Conservation (phyloP, 2,329 filamentous ascomycete species). For the Botrytis galanthina region DNA sequence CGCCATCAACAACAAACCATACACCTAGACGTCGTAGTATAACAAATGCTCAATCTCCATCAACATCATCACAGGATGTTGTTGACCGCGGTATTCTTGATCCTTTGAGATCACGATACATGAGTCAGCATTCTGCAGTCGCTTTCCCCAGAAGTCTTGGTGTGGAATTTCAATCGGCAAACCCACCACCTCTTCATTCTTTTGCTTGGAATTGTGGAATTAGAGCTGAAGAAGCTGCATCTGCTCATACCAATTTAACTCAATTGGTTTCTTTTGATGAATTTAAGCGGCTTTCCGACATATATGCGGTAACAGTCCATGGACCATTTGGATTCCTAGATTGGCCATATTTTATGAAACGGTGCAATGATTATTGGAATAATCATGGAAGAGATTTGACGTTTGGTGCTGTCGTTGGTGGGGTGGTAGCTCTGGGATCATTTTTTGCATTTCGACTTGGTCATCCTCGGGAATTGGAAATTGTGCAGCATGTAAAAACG, state of each 20-base stretch:
- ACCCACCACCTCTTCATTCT: constrained; percentile 41
- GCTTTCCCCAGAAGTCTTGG: constrained; percentile 40
- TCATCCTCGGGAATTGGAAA: constrained; percentile 33
- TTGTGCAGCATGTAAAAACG: constrained; percentile 31
- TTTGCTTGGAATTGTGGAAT: constrained; percentile 41
- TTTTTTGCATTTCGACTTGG: constrained; percentile 36
- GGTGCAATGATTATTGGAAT: constrained; percentile 38
- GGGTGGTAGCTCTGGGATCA: constrained; percentile 40
- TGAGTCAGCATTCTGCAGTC: constrained; percentile 37
- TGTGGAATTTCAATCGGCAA: constrained; percentile 36
- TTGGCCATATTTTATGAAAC: constrained; percentile 30
- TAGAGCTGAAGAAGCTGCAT: constrained; percentile 30
- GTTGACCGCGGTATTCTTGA: constrained; percentile 24
- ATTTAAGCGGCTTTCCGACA: constrained; percentile 26
- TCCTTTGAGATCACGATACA: constrained; percentile 18
- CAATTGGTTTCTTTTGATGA: constrained; percentile 23
- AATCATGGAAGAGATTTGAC: constrained; percentile 30
- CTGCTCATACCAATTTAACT: constrained; percentile 27
- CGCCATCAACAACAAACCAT: background rate
- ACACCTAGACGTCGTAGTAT: background rate
- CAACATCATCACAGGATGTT: constrained; percentile 22
- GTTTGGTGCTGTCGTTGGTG: constrained; percentile 40
- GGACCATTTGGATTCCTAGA: constrained; percentile 39
- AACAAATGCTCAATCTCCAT: background rate
- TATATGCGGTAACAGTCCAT: constrained; percentile 37